Evolutionary conservation across 2,329 filamentous ascomycete genomes (phyloP).

Genomic region (Penicillium sp.): DNA sequence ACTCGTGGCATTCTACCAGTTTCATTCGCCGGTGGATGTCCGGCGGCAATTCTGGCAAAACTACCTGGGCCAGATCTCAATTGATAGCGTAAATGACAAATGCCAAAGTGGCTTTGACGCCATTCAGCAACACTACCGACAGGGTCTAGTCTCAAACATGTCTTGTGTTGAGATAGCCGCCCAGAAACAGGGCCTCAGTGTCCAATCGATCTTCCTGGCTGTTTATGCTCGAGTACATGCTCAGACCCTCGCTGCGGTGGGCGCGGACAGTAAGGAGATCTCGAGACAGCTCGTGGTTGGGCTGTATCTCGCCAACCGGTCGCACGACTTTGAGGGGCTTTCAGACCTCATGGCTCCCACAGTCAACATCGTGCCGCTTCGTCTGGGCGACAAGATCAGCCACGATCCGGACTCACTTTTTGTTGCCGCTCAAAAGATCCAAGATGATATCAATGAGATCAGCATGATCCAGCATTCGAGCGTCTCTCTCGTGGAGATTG

Average conservation of each 20-base stretch:
- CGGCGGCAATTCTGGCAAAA: constrained; percentile 46
- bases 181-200: constrained; percentile 57
- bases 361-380: constrained; percentile 73
- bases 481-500: constrained; percentile 68
- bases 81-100: neutral
- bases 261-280: constrained; percentile 5
- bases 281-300: constrained; percentile 61
- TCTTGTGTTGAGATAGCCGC: constrained; percentile 43
- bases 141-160: constrained; percentile 46
- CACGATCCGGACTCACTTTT: constrained; percentile 37
- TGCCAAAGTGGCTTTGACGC: constrained; percentile 9
- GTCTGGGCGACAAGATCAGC: constrained; percentile 44
- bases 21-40: constrained; percentile 23
- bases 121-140: constrained; percentile 45
- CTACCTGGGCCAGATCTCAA: constrained; percentile 32
- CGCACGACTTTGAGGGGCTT: constrained; percentile 51
- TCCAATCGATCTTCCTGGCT: constrained; percentile 75
- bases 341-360: constrained; percentile 63
- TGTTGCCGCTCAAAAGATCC: constrained; percentile 60
- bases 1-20: constrained; percentile 40
- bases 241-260: constrained; percentile 15
- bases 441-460: constrained; percentile 65
- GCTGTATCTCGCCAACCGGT: constrained; percentile 78
- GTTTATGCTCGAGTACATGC: constrained; percentile 59
- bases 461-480: constrained; percentile 54